Conservation (phyloP, 768 basidiomycete species). For the Chalciporus pseudorubinellus region DNA sequence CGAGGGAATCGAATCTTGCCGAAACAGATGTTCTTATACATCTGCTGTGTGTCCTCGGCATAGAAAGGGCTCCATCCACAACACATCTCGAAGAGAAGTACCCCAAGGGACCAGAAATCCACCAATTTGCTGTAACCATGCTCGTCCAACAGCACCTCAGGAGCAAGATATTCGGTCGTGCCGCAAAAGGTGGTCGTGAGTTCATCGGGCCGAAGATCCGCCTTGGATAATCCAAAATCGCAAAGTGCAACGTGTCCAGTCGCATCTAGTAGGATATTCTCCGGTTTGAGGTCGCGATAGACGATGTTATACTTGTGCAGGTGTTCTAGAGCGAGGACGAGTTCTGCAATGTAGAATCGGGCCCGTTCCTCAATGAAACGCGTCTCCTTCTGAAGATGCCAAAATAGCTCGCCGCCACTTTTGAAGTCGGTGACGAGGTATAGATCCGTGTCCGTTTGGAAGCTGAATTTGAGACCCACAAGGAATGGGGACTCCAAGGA, state of each 20-base stretch:
- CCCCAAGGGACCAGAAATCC: constrained; percentile 97
- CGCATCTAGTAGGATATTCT: constrained; percentile 97
- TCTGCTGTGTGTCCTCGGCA: constrained; percentile 98
- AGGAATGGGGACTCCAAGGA: constrained; percentile 94
- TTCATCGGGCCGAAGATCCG: constrained; percentile 88
- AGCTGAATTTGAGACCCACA: constrained; percentile 96
- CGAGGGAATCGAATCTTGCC: constrained; percentile 98
- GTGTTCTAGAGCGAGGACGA: constrained; percentile 93
- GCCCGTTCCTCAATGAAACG: constrained; percentile 92
- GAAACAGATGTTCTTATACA: constrained; percentile 99
- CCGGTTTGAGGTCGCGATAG: constrained; percentile 94
- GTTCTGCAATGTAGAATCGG: constrained; percentile 94
- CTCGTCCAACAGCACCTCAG: constrained; percentile 97
- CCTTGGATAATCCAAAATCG: constrained; percentile 97
- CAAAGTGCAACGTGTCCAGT: constrained; percentile 98
- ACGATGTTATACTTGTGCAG: constrained; percentile 98
- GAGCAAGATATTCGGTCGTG: constrained; percentile 97
- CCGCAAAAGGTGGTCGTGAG: constrained; percentile 99
- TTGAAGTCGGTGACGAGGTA: constrained; percentile 99
- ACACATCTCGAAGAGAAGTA: constrained; percentile 98
- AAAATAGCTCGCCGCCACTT: constrained; percentile 96
- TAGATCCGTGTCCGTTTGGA: constrained; percentile 93
- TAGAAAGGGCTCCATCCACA: constrained; percentile 99
- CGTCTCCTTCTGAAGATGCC: constrained; percentile 96
- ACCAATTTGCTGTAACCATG: constrained; percentile 98